Conservation (phyloP, 2,329 filamentous ascomycete genomes). For the Phialemoniopsis sp. region DNA sequence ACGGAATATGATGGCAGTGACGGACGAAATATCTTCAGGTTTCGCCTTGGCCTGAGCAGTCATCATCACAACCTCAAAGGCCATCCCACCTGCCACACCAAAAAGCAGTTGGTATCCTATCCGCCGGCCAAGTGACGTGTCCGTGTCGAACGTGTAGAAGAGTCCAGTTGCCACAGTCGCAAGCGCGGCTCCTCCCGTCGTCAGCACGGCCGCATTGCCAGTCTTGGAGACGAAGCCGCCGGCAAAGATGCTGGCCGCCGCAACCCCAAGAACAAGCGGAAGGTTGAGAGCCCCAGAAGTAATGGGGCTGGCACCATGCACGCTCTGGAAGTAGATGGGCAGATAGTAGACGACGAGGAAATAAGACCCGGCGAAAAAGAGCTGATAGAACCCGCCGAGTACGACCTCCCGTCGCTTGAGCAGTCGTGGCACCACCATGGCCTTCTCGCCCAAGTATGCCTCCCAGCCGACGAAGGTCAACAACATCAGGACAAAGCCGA, state of each 20-base stretch:
- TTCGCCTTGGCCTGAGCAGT: slow-evolving; percentile 24
- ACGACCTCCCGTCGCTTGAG: too few species aligned
- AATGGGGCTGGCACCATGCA: slow-evolving; percentile 25
- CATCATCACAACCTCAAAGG: slow-evolving; percentile 37
- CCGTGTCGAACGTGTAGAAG: slow-evolving; percentile 27
- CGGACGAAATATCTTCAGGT: slow-evolving; percentile 19
- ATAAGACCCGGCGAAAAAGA: slow-evolving; percentile 22
- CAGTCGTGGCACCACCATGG: slow-evolving; percentile 28
- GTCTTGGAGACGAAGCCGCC: slow-evolving; percentile 23
- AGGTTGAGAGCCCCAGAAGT: slow-evolving; percentile 29
- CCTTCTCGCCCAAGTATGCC: slow-evolving; percentile 27
- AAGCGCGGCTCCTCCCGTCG: slow-evolving; percentile 30
- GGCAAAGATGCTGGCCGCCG: slow-evolving; percentile 17
- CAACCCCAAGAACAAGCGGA: slow-evolving; percentile 27
- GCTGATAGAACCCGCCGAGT: too few species aligned
- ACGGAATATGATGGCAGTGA: slow-evolving; percentile 21
- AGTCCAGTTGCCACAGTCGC: slow-evolving; percentile 27
- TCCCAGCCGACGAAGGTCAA: slow-evolving; percentile 18
- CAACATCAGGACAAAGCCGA: slow-evolving; percentile 25
- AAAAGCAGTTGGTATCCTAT: slow-evolving; percentile 42
- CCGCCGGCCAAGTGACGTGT: slow-evolving; percentile 28
- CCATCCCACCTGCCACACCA: slow-evolving; percentile 34
- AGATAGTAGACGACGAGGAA: slow-evolving; percentile 32
- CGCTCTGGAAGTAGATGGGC: slow-evolving; percentile 36
- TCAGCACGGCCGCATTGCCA: slow-evolving; percentile 26